Evolutionary conservation across 2,329 filamentous ascomycete species (phyloP).

Genomic region (Sclerotinia borealis): DNA sequence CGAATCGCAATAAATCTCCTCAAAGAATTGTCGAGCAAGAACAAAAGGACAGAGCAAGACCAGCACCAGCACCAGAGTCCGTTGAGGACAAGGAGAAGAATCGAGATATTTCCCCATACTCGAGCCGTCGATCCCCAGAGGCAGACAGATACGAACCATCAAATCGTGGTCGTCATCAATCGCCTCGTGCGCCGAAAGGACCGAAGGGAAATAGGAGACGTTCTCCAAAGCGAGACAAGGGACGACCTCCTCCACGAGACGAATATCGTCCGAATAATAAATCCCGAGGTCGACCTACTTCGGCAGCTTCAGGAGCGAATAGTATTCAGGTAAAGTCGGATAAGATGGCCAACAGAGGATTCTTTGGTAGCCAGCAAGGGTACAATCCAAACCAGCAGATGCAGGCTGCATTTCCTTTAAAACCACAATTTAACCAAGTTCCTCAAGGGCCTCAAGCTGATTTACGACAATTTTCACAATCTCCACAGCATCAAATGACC

Average conservation of each 20-base stretch:
- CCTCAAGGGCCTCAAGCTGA: conserved; percentile 27
- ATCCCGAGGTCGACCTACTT: conserved; percentile 25
- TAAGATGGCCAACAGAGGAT: conserved; percentile 34
- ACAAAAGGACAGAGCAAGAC: conserved; percentile 21
- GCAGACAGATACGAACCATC: conserved; percentile 28
- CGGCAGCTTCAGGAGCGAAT: conserved; percentile 32
- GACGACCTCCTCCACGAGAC: conserved; percentile 23
- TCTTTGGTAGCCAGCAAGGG: conserved; percentile 31
- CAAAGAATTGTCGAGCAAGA: conserved; percentile 10
- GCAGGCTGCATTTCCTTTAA: conserved; percentile 34
- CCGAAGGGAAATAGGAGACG: conserved; percentile 21
- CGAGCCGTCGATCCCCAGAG: conserved; percentile 24
- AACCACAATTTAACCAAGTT: conserved; percentile 33
- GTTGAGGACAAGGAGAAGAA: conserved; percentile 21
- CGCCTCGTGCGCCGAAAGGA: conserved; percentile 27
- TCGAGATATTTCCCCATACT: conserved; percentile 20
- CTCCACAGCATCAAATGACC: conserved; percentile 51
- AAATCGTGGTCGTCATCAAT: conserved; percentile 26
- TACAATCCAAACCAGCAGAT: conserved; percentile 35
- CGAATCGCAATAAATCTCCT: conserved; percentile 20
- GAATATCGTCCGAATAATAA: conserved; percentile 26
- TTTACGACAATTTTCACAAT: conserved; percentile 46
- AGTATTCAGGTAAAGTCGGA: conserved; percentile 33
- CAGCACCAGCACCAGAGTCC: conserved; percentile 23
- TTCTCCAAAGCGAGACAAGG: conserved; percentile 24